phyloP scores from a whole-genome alignment of 1,284 basidiomycete genomes.

The Pulveroboletus ridleyi region DNA sequence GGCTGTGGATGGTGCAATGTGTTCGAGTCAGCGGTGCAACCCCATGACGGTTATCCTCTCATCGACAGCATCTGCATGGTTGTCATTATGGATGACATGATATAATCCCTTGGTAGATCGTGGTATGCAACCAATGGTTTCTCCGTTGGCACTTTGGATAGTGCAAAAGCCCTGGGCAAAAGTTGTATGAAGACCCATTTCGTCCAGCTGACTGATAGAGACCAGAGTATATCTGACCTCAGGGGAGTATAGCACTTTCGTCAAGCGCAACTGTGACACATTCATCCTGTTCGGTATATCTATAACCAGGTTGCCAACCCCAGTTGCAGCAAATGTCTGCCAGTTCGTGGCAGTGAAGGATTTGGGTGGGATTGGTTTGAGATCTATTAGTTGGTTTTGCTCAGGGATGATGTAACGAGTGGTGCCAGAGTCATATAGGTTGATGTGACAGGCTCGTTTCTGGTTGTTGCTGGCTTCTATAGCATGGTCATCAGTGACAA shows the following conservation, averaged over 20 bases:
- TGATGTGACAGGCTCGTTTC: slow-evolving; percentile 15
- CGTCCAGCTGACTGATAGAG: slow-evolving; percentile 42
- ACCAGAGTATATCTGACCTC: slow-evolving; percentile 43
- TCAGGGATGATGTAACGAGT: slow-evolving; percentile 43
- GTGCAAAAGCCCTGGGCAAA: slow-evolving; percentile 40
- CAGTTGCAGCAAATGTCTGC: slow-evolving; percentile 42
- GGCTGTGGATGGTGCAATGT: background rate
- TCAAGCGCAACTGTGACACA: slow-evolving; percentile 36
- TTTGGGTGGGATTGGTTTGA: slow-evolving; percentile 20
- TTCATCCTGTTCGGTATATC: slow-evolving; percentile 43
- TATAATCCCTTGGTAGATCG: slow-evolving; percentile 1
- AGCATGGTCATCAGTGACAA: no score
- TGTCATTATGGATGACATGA: background rate
- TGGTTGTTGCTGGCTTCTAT: no score
- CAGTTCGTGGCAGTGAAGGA: slow-evolving; percentile 12
- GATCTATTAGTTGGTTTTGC: background rate
- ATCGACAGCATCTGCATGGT: background rate
- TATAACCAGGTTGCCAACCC: slow-evolving; percentile 44
- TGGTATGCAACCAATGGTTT: slow-evolving; percentile 31
- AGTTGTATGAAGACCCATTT: slow-evolving; percentile 34
- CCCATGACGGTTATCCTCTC: background rate
- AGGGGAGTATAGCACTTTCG: slow-evolving; percentile 42
- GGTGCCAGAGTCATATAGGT: slow-evolving; percentile 47
- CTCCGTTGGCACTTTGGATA: slow-evolving; percentile 30
- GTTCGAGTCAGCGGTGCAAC: background rate